phyloP scores from a whole-genome alignment of 108 stramenopile genomes.

The Cylindrotheca fusiformis region DNA sequence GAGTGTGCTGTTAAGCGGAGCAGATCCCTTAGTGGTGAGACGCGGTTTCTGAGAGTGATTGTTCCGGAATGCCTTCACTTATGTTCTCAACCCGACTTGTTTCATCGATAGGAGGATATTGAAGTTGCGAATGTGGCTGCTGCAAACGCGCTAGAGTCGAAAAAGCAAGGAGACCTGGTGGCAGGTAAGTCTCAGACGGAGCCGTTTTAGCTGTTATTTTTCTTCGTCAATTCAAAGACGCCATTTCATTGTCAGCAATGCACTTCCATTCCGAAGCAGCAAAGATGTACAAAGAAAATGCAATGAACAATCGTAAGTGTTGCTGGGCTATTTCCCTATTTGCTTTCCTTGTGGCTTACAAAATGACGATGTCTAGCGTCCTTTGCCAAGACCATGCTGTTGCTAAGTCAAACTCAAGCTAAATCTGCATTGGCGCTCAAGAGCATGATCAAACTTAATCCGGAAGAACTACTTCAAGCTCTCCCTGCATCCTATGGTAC shows the following conservation, averaged over 20 bases:
- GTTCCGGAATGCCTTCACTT: neutral
- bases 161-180: conserved; percentile 35
- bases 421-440: conserved; percentile 44
- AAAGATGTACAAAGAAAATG: conserved; percentile 38
- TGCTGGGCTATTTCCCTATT: too few relatives aligned
- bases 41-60: neutral
- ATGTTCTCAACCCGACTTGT: neutral
- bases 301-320: conserved; percentile 40
- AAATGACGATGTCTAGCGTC: conserved; percentile 13
- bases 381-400: conserved; percentile 43
- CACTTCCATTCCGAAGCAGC: conserved; percentile 42
- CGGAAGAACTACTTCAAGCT: conserved; percentile 14
- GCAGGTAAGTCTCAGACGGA: neutral
- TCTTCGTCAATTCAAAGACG: too few relatives aligned
- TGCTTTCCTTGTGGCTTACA: too few relatives aligned
- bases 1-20: conserved; percentile 31
- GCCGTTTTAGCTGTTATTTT: too few relatives aligned
- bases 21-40: conserved; percentile 26
- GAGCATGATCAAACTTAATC: conserved; percentile 26
- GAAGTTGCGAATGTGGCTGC: conserved; percentile 35
- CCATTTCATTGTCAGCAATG: conserved; percentile 26
- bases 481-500: conserved; percentile 9
- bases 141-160: conserved; percentile 30
- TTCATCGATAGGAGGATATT: conserved; percentile 8
- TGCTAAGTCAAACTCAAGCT: conserved; percentile 62